These are phyloP conservation scores for Corchorus olitorius DNA, from an alignment of 345 rosid species.

Conservation along the genomic window DNA sequence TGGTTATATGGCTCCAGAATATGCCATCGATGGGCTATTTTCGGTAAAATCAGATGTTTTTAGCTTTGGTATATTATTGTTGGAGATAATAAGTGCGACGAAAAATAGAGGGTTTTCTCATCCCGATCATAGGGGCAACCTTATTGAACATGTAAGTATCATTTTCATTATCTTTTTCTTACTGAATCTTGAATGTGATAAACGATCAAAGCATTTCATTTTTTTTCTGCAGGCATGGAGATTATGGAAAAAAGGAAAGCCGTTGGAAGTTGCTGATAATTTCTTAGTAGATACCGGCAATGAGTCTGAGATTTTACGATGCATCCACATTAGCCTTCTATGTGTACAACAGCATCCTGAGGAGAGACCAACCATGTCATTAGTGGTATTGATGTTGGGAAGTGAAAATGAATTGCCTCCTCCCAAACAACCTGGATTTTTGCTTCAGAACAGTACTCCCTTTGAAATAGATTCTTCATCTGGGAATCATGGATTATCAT, in stretches of 20 bases:
- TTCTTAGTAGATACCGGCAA: background rate
- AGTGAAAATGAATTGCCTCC: conserved; percentile 35
- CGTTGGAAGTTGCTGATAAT: conserved; percentile 28
- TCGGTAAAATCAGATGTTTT: background rate
- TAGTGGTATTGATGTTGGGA: conserved; percentile 43
- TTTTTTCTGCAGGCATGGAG: conserved; percentile 42
- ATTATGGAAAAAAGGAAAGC: conserved; percentile 32
- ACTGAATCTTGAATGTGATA: too few species aligned
- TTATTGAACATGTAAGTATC: conserved; percentile 7
- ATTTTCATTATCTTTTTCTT: too few species aligned
- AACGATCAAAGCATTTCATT: background rate
- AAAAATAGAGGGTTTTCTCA: background rate
- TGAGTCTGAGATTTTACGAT: conserved; percentile 27
- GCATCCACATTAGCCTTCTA: conserved; percentile 44
- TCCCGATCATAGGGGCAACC: background rate
- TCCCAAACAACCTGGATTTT: conserved; percentile 50
- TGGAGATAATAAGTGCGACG: conserved; percentile 4
- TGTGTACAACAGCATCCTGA: conserved; percentile 43
- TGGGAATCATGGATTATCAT: conserved; percentile 15
- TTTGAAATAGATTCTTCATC: conserved; percentile 26
- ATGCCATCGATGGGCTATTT: background rate
- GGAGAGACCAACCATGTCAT: conserved; percentile 47
- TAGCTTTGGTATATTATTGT: background rate
- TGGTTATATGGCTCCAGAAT: conserved; percentile 7
- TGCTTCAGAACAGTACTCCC: conserved; percentile 23